Conservation (phyloP, 176 grass and related monocot genomes). For the Poa annua region DNA sequence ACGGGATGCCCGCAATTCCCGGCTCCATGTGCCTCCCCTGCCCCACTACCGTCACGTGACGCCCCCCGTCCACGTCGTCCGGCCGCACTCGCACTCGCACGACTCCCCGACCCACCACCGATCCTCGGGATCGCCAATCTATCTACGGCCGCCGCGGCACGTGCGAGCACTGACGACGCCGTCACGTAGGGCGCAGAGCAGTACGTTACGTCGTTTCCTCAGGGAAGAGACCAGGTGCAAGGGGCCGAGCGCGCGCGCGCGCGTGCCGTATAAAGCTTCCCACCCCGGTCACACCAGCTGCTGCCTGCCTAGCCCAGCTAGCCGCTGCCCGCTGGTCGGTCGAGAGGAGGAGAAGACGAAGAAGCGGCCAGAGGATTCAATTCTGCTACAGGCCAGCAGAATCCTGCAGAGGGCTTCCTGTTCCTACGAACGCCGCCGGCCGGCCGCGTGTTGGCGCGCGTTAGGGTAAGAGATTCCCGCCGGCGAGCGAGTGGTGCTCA, state of each 20-base stretch:
- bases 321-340: neutral
- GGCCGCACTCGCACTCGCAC: slow-evolving; percentile 12
- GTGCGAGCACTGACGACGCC: slow-evolving; percentile 33
- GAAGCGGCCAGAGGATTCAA: neutral
- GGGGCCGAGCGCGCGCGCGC: neutral
- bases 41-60: slow-evolving; percentile 49
- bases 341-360: slow-evolving; percentile 8
- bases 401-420: too few species aligned
- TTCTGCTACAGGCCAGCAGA: too few species aligned
- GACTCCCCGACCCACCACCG: neutral
- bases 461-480: too few species aligned
- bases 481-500: too few species aligned
- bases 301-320: neutral
- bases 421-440: too few species aligned
- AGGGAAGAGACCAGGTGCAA: neutral
- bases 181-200: slow-evolving; percentile 16
- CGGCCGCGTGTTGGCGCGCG: too few species aligned
- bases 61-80: neutral
- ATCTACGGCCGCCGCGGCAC: slow-evolving; percentile 30
- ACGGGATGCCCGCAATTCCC: slow-evolving; percentile 74
- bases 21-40: slow-evolving; percentile 50
- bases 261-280: slow-evolving; percentile 51
- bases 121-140: slow-evolving; percentile 38
- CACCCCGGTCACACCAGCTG: neutral
- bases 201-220: neutral